These are phyloP conservation scores for Erodium maritimum DNA, from an alignment of 345 rosid genomes.

Conservation along the genomic window DNA sequence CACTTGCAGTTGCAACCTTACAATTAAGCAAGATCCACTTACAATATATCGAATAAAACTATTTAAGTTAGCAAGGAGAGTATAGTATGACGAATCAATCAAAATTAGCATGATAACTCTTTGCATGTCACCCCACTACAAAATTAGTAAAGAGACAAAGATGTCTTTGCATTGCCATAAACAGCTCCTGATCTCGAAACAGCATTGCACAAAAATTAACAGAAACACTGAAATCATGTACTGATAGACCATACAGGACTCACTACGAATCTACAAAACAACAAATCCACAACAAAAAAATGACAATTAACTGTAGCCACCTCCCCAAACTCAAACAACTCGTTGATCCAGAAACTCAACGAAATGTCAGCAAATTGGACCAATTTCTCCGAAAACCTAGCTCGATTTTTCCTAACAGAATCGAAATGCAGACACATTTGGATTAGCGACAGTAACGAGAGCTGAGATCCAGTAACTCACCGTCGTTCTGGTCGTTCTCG, in stretches of 20 bases:
- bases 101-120: background rate
- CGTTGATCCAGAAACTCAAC: background rate
- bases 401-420: slow-evolving; percentile 4
- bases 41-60: background rate
- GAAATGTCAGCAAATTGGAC: background rate
- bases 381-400: slow-evolving; percentile 23
- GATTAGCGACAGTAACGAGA: slow-evolving; percentile 7
- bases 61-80: no score
- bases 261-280: background rate
- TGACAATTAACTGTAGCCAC: background rate
- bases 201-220: background rate
- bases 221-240: background rate
- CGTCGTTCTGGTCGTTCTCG: slow-evolving; percentile 71
- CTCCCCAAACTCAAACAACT: no score
- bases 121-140: background rate
- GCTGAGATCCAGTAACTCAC: slow-evolving; percentile 41
- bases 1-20: background rate
- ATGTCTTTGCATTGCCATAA: background rate
- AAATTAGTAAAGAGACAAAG: background rate
- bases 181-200: background rate
- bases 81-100: no score
- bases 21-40: background rate
- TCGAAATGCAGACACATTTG: slow-evolving; percentile 1
- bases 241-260: background rate
- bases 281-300: background rate